phyloP scores from a whole-genome alignment of 139 green algal genomes.

The Tetradesmus lagerheimii region DNA sequence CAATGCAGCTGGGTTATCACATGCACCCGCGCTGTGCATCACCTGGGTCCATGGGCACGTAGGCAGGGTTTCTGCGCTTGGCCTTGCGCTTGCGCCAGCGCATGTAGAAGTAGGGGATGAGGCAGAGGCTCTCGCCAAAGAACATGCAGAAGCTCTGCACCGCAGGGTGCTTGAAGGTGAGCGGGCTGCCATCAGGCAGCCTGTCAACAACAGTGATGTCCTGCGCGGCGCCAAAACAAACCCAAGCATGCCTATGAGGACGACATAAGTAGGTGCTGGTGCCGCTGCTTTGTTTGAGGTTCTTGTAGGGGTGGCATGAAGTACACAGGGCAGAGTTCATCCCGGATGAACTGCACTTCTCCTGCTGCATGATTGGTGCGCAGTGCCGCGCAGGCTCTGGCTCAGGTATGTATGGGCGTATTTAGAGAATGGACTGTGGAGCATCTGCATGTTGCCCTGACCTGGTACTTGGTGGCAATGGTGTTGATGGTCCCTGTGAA shows the following conservation, averaged over 20 bases:
- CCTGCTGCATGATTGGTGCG: not conserved
- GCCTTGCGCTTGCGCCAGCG: constrained; percentile 53
- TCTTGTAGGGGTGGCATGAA: too few relatives aligned
- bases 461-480: constrained; percentile 88
- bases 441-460: constrained; percentile 12
- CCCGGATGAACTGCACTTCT: too few relatives aligned
- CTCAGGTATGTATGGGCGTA: not conserved
- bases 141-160: constrained; percentile 89
- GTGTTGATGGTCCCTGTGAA: constrained; percentile 87
- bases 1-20: not conserved
- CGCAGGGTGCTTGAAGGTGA: constrained; percentile 82
- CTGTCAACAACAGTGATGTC: constrained; percentile 74
- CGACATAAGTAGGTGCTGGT: not conserved
- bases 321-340: too few relatives aligned
- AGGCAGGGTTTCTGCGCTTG: constrained; percentile 39
- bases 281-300: not conserved
- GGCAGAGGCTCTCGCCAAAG: constrained; percentile 81
- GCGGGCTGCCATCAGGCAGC: constrained; percentile 49
- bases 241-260: not conserved
- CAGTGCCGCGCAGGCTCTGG: not conserved
- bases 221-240: constrained; percentile 49
- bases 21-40: constrained; percentile 7
- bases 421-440: not conserved
- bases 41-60: constrained; percentile 18
- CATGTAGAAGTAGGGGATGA: constrained; percentile 77